These are phyloP conservation scores for Trichoderma guizhouense DNA, from an alignment of 2,329 filamentous ascomycete genomes.

Conservation along the genomic window DNA sequence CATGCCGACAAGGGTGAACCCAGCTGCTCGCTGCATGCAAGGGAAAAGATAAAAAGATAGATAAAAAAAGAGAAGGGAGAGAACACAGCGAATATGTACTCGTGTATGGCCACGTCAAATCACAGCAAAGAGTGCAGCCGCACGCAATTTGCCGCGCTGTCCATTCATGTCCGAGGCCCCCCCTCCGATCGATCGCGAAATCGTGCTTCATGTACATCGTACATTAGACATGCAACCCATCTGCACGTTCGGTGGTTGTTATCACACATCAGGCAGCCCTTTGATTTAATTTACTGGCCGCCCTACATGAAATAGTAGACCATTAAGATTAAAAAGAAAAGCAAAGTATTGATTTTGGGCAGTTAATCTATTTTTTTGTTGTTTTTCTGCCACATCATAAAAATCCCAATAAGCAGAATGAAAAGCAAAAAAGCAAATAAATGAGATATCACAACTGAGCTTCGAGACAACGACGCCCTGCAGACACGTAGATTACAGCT, in stretches of 20 bases:
- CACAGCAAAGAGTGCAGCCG: neutral
- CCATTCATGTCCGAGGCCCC: neutral
- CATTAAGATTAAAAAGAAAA: neutral
- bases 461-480: neutral
- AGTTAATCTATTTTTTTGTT: neutral
- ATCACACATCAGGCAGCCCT: neutral
- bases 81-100: neutral
- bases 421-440: neutral
- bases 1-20: neutral
- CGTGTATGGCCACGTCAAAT: neutral
- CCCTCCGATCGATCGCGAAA: slow-evolving; percentile 2
- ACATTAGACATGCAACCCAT: neutral
- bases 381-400: neutral
- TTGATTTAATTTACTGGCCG: neutral
- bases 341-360: neutral
- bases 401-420: neutral
- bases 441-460: neutral
- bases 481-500: neutral
- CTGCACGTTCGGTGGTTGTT: neutral
- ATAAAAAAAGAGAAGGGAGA: neutral
- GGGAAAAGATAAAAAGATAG: neutral
- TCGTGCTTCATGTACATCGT: neutral
- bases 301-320: neutral
- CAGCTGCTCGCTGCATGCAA: neutral
- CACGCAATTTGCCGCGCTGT: neutral